Percentiles rank a stretch among this genome's conserved stretches.
These are phyloP conservation scores for Sporothrix pseudoabietina DNA, from an alignment of 2,329 filamentous ascomycete genomes.

Conservation along the genomic window DNA sequence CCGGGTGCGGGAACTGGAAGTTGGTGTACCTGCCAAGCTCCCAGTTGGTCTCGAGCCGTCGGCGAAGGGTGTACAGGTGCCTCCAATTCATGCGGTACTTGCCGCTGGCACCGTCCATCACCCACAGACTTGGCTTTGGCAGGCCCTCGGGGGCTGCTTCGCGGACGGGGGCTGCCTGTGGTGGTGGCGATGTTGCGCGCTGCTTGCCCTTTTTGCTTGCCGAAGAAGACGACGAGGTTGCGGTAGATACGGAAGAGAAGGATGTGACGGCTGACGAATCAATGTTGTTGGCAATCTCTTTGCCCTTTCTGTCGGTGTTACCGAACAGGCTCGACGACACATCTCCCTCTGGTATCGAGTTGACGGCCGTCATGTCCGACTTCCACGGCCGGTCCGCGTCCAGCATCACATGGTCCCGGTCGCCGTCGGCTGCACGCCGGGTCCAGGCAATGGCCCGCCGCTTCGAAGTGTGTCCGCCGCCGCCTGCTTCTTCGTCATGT, in stretches of 20 bases:
- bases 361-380: conserved; percentile 10
- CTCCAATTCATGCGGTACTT: conserved; percentile 82
- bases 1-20: conserved; percentile 87
- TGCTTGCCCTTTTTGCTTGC: conserved; percentile 43
- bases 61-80: conserved; percentile 86
- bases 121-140: conserved; percentile 53
- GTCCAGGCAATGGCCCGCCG: conserved; percentile 54
- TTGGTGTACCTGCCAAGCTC: conserved; percentile 76
- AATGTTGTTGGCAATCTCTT: neutral
- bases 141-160: conserved; percentile 34
- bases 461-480: conserved; percentile 58
- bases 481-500: conserved; percentile 42
- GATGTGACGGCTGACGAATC: conserved; percentile 4
- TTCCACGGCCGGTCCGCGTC: conserved; percentile 37
- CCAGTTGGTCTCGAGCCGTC: conserved; percentile 88
- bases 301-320: neutral
- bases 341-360: neutral
- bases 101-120: conserved; percentile 52
- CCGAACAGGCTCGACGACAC: conserved; percentile 1
- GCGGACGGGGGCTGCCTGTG: neutral
- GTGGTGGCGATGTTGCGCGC: conserved; percentile 38
- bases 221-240: neutral
- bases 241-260: conserved; percentile 15
- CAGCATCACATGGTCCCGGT: conserved; percentile 50
- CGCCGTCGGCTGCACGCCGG: conserved; percentile 44